phyloP scores from a whole-genome alignment of 768 basidiomycete genomes.

The Mrakia gelida region DNA sequence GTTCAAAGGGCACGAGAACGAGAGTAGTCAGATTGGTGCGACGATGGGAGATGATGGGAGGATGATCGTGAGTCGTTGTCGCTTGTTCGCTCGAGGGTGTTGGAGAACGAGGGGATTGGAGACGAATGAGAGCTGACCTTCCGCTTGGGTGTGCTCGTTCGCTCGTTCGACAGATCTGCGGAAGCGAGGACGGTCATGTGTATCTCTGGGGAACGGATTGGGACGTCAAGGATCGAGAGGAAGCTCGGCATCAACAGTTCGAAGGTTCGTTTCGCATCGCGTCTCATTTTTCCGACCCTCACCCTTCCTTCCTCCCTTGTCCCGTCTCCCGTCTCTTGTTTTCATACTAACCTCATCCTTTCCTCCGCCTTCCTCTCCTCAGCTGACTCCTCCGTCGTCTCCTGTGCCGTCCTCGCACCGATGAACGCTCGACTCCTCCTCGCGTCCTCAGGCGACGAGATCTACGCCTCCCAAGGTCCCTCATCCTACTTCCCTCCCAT shows the following conservation, averaged over 20 bases:
- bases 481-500: slow-evolving; percentile 1
- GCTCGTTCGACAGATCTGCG: slow-evolving; percentile 8
- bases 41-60: slow-evolving; percentile 36
- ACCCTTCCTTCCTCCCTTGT: background rate
- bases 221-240: slow-evolving; percentile 17
- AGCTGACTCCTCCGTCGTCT: slow-evolving; percentile 35
- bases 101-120: background rate
- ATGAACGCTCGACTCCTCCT: slow-evolving; percentile 31
- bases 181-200: slow-evolving; percentile 20
- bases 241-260: slow-evolving; percentile 4
- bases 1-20: slow-evolving; percentile 39
- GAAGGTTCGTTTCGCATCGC: slow-evolving; percentile 14
- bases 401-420: slow-evolving; percentile 38
- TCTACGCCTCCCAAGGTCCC: slow-evolving; percentile 20
- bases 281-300: too few species aligned
- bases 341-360: background rate
- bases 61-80: slow-evolving; percentile 33
- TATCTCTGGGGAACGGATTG: slow-evolving; percentile 26
- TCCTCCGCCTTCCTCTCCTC: background rate
- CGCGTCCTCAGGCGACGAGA: slow-evolving; percentile 34
- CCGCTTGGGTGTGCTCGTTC: background rate
- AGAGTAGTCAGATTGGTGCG: slow-evolving; percentile 30
- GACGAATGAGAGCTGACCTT: background rate
- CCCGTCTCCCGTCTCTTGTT: background rate
- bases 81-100: background rate